Conservation (phyloP, 139 green algal genomes). For the Eudorina sp. region DNA sequence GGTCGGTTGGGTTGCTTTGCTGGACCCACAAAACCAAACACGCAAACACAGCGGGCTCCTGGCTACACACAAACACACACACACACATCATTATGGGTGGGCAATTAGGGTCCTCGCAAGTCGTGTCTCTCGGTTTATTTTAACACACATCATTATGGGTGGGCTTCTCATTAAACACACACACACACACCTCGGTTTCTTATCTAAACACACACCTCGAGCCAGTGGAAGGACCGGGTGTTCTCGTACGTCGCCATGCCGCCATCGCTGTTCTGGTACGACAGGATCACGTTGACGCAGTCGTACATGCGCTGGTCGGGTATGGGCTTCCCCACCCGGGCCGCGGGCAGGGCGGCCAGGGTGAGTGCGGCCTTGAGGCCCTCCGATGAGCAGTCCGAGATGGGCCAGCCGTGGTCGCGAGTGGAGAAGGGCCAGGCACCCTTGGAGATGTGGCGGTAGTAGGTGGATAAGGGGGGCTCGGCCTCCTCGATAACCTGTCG, state of each 20-base stretch:
- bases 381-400: constrained; percentile 95
- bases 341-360: constrained; percentile 64
- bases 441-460: constrained; percentile 96
- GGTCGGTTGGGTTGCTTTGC: no score
- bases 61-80: no score
- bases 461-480: constrained; percentile 75
- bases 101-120: no score
- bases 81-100: no score
- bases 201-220: constrained; percentile 61
- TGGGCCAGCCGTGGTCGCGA: constrained; percentile 98
- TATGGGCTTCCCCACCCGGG: constrained; percentile 75
- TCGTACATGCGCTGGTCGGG: constrained; percentile 81
- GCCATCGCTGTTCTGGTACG: constrained; percentile 92
- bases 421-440: constrained; percentile 98
- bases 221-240: constrained; percentile 86
- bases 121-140: no score
- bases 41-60: no score
- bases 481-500: constrained; percentile 67
- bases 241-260: constrained; percentile 99
- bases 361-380: constrained; percentile 87
- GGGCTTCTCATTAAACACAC: no score
- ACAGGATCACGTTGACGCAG: constrained; percentile 88
- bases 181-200: not conserved
- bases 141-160: no score
- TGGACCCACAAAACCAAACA: no score